These are phyloP conservation scores for Clausena lansium DNA, from an alignment of 345 rosid genomes.

Conservation along the genomic window DNA sequence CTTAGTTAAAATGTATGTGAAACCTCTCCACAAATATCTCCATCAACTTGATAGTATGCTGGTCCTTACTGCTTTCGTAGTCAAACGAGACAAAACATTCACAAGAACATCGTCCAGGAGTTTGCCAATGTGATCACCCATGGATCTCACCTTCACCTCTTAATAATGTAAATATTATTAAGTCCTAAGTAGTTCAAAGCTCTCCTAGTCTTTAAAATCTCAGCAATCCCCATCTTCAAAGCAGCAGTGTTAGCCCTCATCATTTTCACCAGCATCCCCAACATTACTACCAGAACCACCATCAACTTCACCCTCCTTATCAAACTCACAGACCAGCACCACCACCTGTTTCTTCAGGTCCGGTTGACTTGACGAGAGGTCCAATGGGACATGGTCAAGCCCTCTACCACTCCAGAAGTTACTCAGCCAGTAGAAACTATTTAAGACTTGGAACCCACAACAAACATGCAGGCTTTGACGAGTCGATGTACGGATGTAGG, in stretches of 20 bases:
- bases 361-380: conserved; percentile 25
- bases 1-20: not conserved
- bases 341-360: not conserved
- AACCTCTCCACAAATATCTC: not conserved
- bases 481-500: conserved; percentile 20
- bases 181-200: conserved; percentile 79
- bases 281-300: conserved; percentile 28
- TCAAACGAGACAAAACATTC: not conserved
- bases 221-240: conserved; percentile 14
- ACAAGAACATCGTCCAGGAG: not conserved
- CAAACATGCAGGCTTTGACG: conserved; percentile 31
- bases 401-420: conserved; percentile 19
- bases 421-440: conserved; percentile 23
- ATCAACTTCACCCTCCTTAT: conserved; percentile 31
- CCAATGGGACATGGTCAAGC: conserved; percentile 16
- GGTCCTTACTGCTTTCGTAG: not conserved
- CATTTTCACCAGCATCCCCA: conserved; percentile 30
- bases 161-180: too few relatives aligned
- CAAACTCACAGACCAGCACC: conserved; percentile 14
- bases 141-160: too few relatives aligned
- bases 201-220: conserved; percentile 61
- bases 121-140: not conserved
- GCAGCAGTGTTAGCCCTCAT: conserved; percentile 18
- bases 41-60: not conserved
- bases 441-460: conserved; percentile 31